Percentiles rank a stretch among this genome's conserved stretches.
phyloP scores from a whole-genome alignment of 257 asterid species.

The Nicotiana sylvestris region DNA sequence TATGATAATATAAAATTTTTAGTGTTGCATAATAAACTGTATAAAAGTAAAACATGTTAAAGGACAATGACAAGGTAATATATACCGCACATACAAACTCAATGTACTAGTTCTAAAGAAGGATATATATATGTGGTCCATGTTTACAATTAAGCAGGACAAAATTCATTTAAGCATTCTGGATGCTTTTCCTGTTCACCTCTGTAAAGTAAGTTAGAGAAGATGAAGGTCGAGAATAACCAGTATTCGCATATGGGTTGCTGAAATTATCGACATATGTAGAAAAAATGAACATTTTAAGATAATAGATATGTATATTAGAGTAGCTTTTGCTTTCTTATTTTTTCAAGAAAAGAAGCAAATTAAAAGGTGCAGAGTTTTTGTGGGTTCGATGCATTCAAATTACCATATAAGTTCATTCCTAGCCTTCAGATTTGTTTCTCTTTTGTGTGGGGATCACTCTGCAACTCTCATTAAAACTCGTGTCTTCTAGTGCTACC shows the following conservation, averaged over 20 bases:
- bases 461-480: conserved; percentile 30
- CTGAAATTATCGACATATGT: not conserved
- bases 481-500: conserved; percentile 47
- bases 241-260: not conserved
- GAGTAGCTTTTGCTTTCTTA: not conserved
- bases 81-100: not conserved
- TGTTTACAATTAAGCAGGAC: not conserved
- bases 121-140: conserved; percentile 4
- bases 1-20: not conserved
- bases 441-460: conserved; percentile 17
- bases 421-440: conserved; percentile 35
- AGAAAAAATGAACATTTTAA: not conserved
- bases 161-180: not conserved
- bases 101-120: not conserved
- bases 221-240: not conserved
- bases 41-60: not conserved
- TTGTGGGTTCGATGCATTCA: conserved; percentile 27
- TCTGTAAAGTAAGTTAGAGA: not conserved
- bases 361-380: not conserved
- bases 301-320: not conserved
- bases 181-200: not conserved
- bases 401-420: conserved; percentile 27
- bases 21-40: not conserved
- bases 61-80: not conserved
- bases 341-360: not conserved